Percentiles rank a stretch among this genome's conserved stretches.
phyloP scores from a whole-genome alignment of 2,329 filamentous ascomycete genomes.

The Fusarium sp. region DNA sequence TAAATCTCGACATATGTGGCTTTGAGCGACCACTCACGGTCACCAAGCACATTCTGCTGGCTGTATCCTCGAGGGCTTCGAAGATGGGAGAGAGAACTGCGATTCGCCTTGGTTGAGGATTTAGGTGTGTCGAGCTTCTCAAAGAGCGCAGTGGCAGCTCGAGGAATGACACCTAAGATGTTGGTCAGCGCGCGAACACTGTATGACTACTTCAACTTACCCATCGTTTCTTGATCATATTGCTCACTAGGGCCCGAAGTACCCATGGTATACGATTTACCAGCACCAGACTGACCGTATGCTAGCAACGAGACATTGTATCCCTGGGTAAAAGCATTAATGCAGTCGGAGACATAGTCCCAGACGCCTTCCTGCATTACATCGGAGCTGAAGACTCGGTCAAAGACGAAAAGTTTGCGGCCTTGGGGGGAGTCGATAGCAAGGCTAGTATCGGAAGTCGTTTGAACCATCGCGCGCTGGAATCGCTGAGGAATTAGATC shows the following conservation, averaged over 20 bases:
- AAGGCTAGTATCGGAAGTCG: conserved; percentile 84
- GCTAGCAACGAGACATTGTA: conserved; percentile 98
- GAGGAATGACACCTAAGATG: conserved; percentile 84
- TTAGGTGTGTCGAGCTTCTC: conserved; percentile 76
- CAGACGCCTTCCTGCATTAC: conserved; percentile 88
- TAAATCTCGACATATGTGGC: conserved; percentile 98
- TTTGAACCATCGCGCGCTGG: conserved; percentile 90
- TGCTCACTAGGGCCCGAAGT: conserved; percentile 88
- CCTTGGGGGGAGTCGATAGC: conserved; percentile 91
- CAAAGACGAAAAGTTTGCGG: conserved; percentile 94
- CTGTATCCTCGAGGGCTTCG: conserved; percentile 79
- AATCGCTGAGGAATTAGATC: conserved; percentile 97
- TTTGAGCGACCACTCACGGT: conserved; percentile 89
- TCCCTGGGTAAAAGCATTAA: conserved; percentile 88
- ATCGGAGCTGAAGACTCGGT: conserved; percentile 89
- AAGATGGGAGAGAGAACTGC: conserved; percentile 78
- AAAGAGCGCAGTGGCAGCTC: conserved; percentile 86
- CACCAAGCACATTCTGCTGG: conserved; percentile 58
- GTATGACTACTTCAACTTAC: conserved; percentile 61
- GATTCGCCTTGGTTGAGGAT: conserved; percentile 57
- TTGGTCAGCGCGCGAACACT: conserved; percentile 9
- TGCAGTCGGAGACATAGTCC: conserved; percentile 92
- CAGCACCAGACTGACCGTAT: conserved; percentile 96
- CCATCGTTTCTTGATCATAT: conserved; percentile 75
- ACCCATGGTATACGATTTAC: conserved; percentile 99